Conservation (phyloP, 306 rosid species). For the Prinsepia uniflora region DNA sequence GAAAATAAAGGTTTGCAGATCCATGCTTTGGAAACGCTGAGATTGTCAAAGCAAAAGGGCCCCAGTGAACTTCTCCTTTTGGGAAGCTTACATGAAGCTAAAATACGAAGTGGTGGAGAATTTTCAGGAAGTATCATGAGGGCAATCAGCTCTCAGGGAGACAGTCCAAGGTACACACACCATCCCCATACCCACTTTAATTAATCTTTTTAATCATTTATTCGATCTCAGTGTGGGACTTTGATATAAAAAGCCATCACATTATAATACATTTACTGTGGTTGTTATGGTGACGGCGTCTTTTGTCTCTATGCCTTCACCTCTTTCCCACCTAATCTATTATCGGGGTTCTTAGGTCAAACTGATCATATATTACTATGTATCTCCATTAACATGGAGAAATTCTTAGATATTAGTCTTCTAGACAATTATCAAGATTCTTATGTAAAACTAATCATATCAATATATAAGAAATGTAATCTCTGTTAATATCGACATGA, state of each 20-base stretch:
- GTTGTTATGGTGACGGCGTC: background rate
- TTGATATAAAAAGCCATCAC: background rate
- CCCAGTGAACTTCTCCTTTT: constrained; percentile 1
- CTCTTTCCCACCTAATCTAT: background rate
- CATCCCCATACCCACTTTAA: constrained; percentile 20
- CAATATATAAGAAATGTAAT: too few species aligned
- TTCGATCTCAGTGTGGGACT: background rate
- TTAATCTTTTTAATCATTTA: background rate
- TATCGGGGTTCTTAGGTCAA: background rate
- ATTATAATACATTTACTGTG: background rate
- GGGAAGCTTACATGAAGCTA: constrained; percentile 31
- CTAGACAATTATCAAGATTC: too few species aligned
- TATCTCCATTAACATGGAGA: too few species aligned
- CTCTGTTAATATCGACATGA: too few species aligned
- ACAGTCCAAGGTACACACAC: constrained; percentile 19
- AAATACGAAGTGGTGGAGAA: constrained; percentile 22
- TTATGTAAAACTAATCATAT: too few species aligned
- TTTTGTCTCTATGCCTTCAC: background rate
- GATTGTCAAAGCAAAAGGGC: constrained; percentile 9
- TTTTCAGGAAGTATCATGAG: constrained; percentile 22
- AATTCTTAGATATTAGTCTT: too few species aligned
- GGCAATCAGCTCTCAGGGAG: constrained; percentile 21
- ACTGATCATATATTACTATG: too few species aligned
- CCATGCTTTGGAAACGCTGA: background rate
- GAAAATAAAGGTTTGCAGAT: background rate